Percentiles rank a stretch among this genome's conserved stretches.
Conservation (phyloP, 352 stramenopile species). For the Hyaloperonospora brassicae region DNA sequence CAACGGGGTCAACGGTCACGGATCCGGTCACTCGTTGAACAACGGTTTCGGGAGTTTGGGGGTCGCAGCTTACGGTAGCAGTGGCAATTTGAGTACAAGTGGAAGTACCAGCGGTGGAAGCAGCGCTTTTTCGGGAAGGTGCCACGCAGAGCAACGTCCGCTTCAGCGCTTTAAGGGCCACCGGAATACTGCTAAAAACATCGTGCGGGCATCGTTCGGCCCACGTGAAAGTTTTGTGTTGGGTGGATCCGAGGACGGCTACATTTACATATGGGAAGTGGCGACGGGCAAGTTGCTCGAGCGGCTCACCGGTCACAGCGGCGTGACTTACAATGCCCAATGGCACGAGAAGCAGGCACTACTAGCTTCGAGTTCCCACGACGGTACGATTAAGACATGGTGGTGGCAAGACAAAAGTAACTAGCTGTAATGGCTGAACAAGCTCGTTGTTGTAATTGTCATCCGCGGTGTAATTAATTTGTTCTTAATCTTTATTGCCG, state of each 20-base stretch:
- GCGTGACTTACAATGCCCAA: constrained; percentile 77
- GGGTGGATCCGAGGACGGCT: constrained; percentile 76
- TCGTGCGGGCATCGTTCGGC: constrained; percentile 78
- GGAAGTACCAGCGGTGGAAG: constrained; percentile 18
- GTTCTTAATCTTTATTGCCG: constrained; percentile 4
- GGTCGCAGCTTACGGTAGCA: constrained; percentile 19
- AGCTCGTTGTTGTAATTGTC: constrained; percentile 5
- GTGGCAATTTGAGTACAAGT: constrained; percentile 20
- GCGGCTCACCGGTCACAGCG: constrained; percentile 62
- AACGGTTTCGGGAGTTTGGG: constrained; percentile 19
- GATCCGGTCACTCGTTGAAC: constrained; percentile 11
- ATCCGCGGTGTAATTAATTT: constrained; percentile 17
- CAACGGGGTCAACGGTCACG: constrained; percentile 18
- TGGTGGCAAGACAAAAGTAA: constrained; percentile 73
- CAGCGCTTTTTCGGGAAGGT: constrained; percentile 20
- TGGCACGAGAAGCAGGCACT: constrained; percentile 84
- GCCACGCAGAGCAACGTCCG: constrained; percentile 49
- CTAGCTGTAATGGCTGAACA: constrained; percentile 8
- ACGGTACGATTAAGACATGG: constrained; percentile 87
- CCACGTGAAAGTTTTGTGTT: constrained; percentile 82
- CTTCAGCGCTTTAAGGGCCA: constrained; percentile 85
- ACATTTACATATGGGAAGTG: constrained; percentile 85
- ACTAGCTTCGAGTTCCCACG: constrained; percentile 78
- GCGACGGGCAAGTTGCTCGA: constrained; percentile 79
- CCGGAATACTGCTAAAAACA: constrained; percentile 86